These are phyloP conservation scores for Trichoderma asperelloides DNA, from an alignment of 495 filamentous ascomycete genomes.

Conservation along the genomic window DNA sequence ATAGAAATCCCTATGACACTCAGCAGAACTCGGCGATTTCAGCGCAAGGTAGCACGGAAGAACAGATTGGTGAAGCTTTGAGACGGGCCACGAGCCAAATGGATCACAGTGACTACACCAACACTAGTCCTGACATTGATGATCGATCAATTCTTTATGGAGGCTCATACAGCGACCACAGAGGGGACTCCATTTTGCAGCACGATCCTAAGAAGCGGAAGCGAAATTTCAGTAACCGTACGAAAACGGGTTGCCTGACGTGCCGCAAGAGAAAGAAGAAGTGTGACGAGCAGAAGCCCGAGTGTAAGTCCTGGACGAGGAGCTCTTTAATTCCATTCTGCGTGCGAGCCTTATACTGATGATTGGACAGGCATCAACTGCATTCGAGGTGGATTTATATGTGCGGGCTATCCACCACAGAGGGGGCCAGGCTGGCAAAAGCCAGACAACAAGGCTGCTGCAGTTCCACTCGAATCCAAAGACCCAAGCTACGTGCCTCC, in stretches of 20 bases:
- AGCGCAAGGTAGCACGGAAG: slow-evolving; percentile 34
- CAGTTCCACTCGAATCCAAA: slow-evolving; percentile 79
- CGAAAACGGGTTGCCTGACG: slow-evolving; percentile 95
- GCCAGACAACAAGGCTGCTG: slow-evolving; percentile 48
- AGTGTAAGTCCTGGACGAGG: slow-evolving; percentile 52
- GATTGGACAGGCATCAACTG: slow-evolving; percentile 72
- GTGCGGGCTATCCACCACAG: slow-evolving; percentile 79
- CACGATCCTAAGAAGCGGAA: slow-evolving; percentile 73
- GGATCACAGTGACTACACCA: slow-evolving; percentile 33
- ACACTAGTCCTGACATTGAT: slow-evolving; percentile 41
- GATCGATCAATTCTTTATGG: slow-evolving; percentile 34
- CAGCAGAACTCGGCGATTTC: slow-evolving; percentile 31
- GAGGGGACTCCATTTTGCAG: slow-evolving; percentile 45
- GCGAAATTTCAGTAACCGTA: slow-evolving; percentile 88
- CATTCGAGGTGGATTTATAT: slow-evolving; percentile 81
- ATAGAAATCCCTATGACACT: slow-evolving; percentile 35
- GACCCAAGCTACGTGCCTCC: slow-evolving; percentile 55
- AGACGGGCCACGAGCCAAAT: slow-evolving; percentile 31
- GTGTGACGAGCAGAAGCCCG: slow-evolving; percentile 90
- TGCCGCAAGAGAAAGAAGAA: slow-evolving; percentile 96
- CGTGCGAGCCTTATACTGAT: neutral
- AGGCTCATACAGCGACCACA: slow-evolving; percentile 36
- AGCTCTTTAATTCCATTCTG: neutral
- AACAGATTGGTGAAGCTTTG: slow-evolving; percentile 31
- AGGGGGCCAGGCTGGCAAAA: slow-evolving; percentile 57